Evolutionary conservation across 176 grass and related monocot species (phyloP).

Genomic region (maize (Zea mays)): Zm-B73-REFERENCE-NAM-5.0 NC_050104.1:50606501-50607000

Average conservation of each 20-base stretch:
- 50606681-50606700: slow-evolving; percentile 7
- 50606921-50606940: background rate
- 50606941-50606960: slow-evolving; percentile 33
- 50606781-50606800: background rate
- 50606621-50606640: slow-evolving; percentile 42
- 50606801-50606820: background rate
- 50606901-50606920: slow-evolving; percentile 34
- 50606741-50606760: slow-evolving; percentile 35
- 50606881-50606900: background rate
- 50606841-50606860: slow-evolving; percentile 50
- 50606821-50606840: slow-evolving; percentile 6
- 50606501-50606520: slow-evolving; percentile 58
- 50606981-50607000: background rate
- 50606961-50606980: background rate
- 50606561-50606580: slow-evolving; percentile 88
- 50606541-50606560: slow-evolving; percentile 63
- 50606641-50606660: slow-evolving; percentile 59
- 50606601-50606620: slow-evolving; percentile 9
- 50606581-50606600: slow-evolving; percentile 50
- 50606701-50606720: background rate
- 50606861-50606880: slow-evolving; percentile 10
- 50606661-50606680: slow-evolving; percentile 22
- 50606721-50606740: background rate
- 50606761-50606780: slow-evolving; percentile 8
- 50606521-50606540: slow-evolving; percentile 68